Percentiles rank a stretch among this genome's conserved stretches.
phyloP scores from a whole-genome alignment of 257 asterid species.

The Nicotiana attenuata region DNA sequence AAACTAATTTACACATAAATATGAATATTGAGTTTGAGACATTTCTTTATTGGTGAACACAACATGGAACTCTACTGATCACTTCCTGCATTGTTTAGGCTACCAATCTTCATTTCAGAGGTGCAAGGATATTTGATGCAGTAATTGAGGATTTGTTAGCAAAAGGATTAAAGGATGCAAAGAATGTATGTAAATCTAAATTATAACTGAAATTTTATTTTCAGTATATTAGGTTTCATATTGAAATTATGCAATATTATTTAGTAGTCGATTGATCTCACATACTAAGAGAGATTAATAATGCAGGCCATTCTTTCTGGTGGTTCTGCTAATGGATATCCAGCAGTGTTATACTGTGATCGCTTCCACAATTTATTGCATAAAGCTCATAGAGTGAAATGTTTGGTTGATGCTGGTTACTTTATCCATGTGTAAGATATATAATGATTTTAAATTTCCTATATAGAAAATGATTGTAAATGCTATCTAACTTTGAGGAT shows the following conservation, averaged over 20 bases:
- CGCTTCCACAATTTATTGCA: background rate
- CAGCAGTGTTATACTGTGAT: constrained; percentile 1
- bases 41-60: background rate
- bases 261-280: background rate
- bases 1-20: background rate
- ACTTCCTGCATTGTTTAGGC: background rate
- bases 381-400: constrained; percentile 7
- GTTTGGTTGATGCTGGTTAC: constrained; percentile 3
- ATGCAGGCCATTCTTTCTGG: constrained; percentile 1
- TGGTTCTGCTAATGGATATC: constrained; percentile 6
- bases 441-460: background rate
- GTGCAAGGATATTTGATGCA: constrained; percentile 9
- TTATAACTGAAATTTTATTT: background rate
- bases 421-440: constrained; percentile 7
- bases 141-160: background rate
- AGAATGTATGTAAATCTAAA: background rate
- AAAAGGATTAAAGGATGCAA: background rate
- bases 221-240: background rate
- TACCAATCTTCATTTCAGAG: constrained; percentile 8
- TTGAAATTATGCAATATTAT: background rate
- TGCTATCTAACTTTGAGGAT: background rate
- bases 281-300: background rate
- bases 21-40: background rate
- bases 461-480: background rate
- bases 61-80: background rate